Percentiles rank a stretch among this genome's conserved stretches.
Evolutionary conservation across 164 flowering plant species (phyloP).

Genomic region (Chloranthus sessilifolius): DNA sequence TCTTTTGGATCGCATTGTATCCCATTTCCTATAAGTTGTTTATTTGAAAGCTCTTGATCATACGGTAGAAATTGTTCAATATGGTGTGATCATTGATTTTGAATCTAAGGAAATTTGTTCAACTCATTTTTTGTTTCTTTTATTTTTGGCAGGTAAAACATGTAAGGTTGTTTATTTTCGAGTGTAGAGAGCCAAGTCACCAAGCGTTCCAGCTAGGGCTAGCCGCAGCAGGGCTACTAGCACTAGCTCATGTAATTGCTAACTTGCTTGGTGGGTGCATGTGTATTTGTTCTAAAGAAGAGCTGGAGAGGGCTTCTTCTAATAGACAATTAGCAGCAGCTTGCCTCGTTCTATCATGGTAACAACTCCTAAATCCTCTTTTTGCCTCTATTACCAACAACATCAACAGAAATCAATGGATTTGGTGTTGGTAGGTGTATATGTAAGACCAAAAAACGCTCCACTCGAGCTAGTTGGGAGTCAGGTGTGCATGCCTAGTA

Average conservation of each 20-base stretch:
- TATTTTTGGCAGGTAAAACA: slow-evolving; percentile 50
- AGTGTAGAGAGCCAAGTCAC: slow-evolving; percentile 77
- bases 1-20: too few relatives aligned
- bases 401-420: too few relatives aligned
- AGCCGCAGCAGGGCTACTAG: slow-evolving; percentile 59
- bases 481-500: too few relatives aligned
- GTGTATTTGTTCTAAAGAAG: slow-evolving; percentile 61
- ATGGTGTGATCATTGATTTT: too few relatives aligned
- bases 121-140: background rate
- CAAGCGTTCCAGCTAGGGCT: slow-evolving; percentile 71
- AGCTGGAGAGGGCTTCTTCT: slow-evolving; percentile 50
- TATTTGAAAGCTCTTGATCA: too few relatives aligned
- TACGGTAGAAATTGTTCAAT: too few relatives aligned
- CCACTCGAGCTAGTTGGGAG: too few relatives aligned
- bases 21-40: too few relatives aligned
- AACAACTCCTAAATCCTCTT: background rate
- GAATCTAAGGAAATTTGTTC: background rate
- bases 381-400: too few relatives aligned
- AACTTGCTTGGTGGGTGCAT: slow-evolving; percentile 72
- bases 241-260: slow-evolving; percentile 60
- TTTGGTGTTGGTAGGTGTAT: too few relatives aligned
- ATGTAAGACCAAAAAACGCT: too few relatives aligned
- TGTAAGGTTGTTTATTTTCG: slow-evolving; percentile 65
- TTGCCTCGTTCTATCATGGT: slow-evolving; percentile 77
- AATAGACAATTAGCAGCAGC: slow-evolving; percentile 54